These are phyloP conservation scores for Hemisphaericaspora lyxosophila DNA, from an alignment of 1,139 yeast species.

Conservation along the genomic window DNA sequence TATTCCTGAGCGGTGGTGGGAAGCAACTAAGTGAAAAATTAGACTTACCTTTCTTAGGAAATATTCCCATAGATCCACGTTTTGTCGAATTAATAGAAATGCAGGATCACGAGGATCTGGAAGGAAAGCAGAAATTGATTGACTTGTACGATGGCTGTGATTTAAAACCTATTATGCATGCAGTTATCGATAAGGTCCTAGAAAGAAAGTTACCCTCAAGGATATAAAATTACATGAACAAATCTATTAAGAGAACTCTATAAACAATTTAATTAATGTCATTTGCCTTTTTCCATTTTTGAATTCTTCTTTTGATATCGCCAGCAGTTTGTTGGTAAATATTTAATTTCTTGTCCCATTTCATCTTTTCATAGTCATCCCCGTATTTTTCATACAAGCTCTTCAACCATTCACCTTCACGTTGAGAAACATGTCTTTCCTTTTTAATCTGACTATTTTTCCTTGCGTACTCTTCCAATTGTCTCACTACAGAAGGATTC, in stretches of 20 bases:
- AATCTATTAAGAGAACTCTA: background rate
- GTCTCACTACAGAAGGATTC: constrained; percentile 56
- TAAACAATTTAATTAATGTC: constrained; percentile 11
- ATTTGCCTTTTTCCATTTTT: constrained; percentile 61
- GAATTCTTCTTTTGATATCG: constrained; percentile 67
- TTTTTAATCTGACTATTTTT: constrained; percentile 44
- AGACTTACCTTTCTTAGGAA: constrained; percentile 71
- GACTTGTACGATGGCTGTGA: constrained; percentile 39
- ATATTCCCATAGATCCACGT: constrained; percentile 88
- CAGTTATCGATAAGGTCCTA: constrained; percentile 48
- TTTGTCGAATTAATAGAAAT: constrained; percentile 83
- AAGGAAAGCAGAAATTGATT: constrained; percentile 23
- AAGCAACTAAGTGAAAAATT: constrained; percentile 59
- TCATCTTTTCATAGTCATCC: constrained; percentile 85
- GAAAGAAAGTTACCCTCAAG: constrained; percentile 37
- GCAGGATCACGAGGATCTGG: constrained; percentile 32
- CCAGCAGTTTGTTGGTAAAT: constrained; percentile 84
- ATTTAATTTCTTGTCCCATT: constrained; percentile 85
- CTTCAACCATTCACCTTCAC: constrained; percentile 75
- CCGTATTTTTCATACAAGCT: constrained; percentile 74
- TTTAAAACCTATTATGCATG: constrained; percentile 49
- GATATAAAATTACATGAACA: constrained; percentile 8
- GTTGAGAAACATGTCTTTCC: constrained; percentile 61
- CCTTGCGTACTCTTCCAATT: constrained; percentile 67
- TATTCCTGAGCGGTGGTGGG: constrained; percentile 96